A percentile compares a stretch with the other conserved stretches of the same genome.
These are phyloP conservation scores for Kwoniella sp. DNA, from an alignment of 768 basidiomycete species.

Conservation along the genomic window DNA sequence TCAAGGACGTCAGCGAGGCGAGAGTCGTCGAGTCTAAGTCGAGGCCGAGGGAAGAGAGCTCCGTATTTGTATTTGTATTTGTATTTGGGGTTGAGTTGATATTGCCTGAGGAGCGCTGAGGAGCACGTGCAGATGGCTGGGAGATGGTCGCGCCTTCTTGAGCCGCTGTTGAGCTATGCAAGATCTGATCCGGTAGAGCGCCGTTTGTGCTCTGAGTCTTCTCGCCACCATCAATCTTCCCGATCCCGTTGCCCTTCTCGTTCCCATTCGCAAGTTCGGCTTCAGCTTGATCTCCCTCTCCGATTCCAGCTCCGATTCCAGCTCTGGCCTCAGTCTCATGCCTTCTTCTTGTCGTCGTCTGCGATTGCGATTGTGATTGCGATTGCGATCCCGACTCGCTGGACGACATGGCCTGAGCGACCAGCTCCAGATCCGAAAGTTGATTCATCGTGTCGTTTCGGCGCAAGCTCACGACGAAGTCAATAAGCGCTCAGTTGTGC, in stretches of 20 bases:
- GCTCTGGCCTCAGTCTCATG: neutral
- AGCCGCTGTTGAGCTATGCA: neutral
- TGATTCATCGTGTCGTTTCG: slow-evolving; percentile 30
- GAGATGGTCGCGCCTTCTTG: neutral
- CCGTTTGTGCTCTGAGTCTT: neutral
- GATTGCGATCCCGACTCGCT: slow-evolving; percentile 3
- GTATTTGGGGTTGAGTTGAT: neutral
- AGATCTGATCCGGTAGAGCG: neutral
- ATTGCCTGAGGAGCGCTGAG: neutral
- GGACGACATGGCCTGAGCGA: slow-evolving; percentile 49
- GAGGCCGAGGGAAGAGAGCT: slow-evolving; percentile 1
- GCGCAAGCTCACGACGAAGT: too few species aligned
- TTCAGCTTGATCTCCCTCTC: too few species aligned
- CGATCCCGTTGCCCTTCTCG: too few species aligned
- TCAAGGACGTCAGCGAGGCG: slow-evolving; percentile 19
- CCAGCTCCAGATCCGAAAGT: slow-evolving; percentile 51
- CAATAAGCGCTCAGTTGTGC: too few species aligned
- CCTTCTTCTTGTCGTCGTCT: neutral
- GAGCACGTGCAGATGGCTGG: neutral
- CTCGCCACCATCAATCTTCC: neutral
- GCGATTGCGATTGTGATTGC: neutral
- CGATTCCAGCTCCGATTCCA: too few species aligned
- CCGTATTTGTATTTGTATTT: neutral
- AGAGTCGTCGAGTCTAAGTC: slow-evolving; percentile 29
- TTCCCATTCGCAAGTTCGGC: too few species aligned